Percentiles rank a stretch among this genome's conserved stretches.
Evolutionary conservation across 192 early-diverging fungal species (phyloP).

Genomic region (Spizellomyces punctatus): DNA sequence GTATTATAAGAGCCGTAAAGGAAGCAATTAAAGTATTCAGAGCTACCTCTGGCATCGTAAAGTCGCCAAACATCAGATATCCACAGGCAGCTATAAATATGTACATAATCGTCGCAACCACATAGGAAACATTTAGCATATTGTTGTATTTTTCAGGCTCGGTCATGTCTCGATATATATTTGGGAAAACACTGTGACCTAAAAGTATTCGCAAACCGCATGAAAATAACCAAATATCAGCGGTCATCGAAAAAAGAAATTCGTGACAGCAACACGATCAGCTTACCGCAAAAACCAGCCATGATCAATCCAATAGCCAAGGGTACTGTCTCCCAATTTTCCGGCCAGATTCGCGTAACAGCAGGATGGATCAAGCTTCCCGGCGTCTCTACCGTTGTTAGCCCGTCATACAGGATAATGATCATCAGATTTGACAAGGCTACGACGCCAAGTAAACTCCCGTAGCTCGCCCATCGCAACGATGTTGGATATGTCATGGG

Average conservation of each 20-base stretch:
- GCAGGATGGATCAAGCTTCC: slow-evolving; percentile 60
- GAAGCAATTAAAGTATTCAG: background rate
- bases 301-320: slow-evolving; percentile 59
- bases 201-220: background rate
- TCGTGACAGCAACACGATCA: background rate
- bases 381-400: slow-evolving; percentile 46
- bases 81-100: slow-evolving; percentile 54
- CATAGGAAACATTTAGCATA: slow-evolving; percentile 61
- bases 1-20: background rate
- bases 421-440: slow-evolving; percentile 51
- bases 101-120: slow-evolving; percentile 52
- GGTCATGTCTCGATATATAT: slow-evolving; percentile 69
- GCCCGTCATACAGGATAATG: slow-evolving; percentile 63
- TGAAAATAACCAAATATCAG: background rate
- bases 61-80: slow-evolving; percentile 72
- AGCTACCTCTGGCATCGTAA: slow-evolving; percentile 57
- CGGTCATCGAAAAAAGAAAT: background rate
- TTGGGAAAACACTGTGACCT: slow-evolving; percentile 69
- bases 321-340: slow-evolving; percentile 45
- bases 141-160: slow-evolving; percentile 48
- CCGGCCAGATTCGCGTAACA: slow-evolving; percentile 55
- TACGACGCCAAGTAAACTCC: slow-evolving; percentile 60
- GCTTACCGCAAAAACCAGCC: slow-evolving; percentile 53
- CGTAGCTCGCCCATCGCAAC: slow-evolving; percentile 57
- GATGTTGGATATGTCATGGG: slow-evolving; percentile 53